These are phyloP conservation scores for Wickerhamomyces silvicola DNA, from an alignment of 805 yeast species.

Conservation along the genomic window DNA sequence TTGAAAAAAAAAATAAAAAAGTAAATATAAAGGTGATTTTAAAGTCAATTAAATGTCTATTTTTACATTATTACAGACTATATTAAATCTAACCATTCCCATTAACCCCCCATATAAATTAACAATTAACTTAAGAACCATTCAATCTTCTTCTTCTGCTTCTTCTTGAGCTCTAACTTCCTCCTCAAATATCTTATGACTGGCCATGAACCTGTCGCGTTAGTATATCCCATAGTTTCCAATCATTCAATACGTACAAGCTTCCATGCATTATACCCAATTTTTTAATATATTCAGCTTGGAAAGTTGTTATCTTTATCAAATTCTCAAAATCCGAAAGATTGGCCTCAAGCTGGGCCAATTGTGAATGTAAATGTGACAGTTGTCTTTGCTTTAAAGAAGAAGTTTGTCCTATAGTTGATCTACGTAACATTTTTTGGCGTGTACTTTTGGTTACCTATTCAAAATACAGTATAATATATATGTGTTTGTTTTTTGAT, in stretches of 20 bases:
- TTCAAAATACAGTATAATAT: too few relatives aligned
- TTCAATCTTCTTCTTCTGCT: constrained; percentile 4
- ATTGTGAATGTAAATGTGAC: constrained; percentile 43
- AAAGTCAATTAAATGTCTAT: too few relatives aligned
- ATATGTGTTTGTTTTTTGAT: too few relatives aligned
- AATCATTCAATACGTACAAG: constrained; percentile 31
- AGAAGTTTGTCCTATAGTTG: constrained; percentile 12
- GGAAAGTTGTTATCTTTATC: constrained; percentile 43
- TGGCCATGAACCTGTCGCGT: constrained; percentile 18
- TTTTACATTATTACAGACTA: too few relatives aligned
- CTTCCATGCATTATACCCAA: constrained; percentile 54
- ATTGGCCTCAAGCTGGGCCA: constrained; percentile 53
- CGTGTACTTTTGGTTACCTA: background rate
- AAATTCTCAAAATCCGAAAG: constrained; percentile 45
- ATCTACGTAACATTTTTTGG: constrained; percentile 12
- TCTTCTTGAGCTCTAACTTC: constrained; percentile 16
- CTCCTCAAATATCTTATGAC: constrained; percentile 23
- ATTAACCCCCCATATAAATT: too few relatives aligned
- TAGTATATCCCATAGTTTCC: constrained; percentile 8
- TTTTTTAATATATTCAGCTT: constrained; percentile 44
- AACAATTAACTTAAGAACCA: too few relatives aligned
- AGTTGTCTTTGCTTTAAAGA: constrained; percentile 37
- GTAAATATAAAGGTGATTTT: too few relatives aligned
- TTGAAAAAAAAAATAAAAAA: too few relatives aligned
- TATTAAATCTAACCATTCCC: too few relatives aligned